Evolutionary conservation across 225 moss, liverwort and hornwort genomes (phyloP).

Genomic region (Anthoceros angustus): DNA sequence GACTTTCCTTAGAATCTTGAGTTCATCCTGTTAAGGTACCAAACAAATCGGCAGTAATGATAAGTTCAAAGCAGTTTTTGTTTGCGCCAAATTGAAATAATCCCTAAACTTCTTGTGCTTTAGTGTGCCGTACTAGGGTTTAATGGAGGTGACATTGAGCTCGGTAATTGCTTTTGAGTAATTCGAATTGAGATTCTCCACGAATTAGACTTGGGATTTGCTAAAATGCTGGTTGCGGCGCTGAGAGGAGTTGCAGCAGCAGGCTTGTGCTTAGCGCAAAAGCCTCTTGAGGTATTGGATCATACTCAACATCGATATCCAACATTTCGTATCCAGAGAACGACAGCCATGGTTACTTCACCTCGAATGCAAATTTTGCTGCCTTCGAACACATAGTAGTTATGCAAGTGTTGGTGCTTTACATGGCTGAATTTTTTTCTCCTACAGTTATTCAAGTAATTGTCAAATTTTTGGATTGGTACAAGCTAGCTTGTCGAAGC

Average conservation of each 20-base stretch:
- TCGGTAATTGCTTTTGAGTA: constrained; percentile 1
- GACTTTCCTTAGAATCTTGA: neutral
- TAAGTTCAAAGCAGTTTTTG: neutral
- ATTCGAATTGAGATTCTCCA: constrained; percentile 2
- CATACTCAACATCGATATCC: neutral
- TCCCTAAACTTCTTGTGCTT: neutral
- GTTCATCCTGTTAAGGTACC: constrained; percentile 7
- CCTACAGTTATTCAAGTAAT: too few species aligned
- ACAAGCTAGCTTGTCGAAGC: too few species aligned
- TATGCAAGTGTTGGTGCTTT: constrained; percentile 5
- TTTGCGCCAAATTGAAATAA: neutral
- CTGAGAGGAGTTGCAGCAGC: neutral
- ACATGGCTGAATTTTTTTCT: too few species aligned
- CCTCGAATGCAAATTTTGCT: constrained; percentile 8
- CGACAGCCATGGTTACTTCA: constrained; percentile 1
- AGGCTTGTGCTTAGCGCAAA: neutral
- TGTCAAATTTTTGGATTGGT: too few species aligned
- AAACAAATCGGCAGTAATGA: too few species aligned
- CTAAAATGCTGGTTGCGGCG: neutral
- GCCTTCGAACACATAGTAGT: constrained; percentile 5
- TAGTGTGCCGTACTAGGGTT: constrained; percentile 3
- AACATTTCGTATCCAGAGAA: constrained; percentile 4
- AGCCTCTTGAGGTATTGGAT: neutral
- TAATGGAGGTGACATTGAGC: neutral
- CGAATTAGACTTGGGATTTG: neutral